Evolutionary conservation across 148 eudicot genomes (phyloP), one percentile per base, ranked within the genome.

Genomic region (Linanthus parryae): DNA sequence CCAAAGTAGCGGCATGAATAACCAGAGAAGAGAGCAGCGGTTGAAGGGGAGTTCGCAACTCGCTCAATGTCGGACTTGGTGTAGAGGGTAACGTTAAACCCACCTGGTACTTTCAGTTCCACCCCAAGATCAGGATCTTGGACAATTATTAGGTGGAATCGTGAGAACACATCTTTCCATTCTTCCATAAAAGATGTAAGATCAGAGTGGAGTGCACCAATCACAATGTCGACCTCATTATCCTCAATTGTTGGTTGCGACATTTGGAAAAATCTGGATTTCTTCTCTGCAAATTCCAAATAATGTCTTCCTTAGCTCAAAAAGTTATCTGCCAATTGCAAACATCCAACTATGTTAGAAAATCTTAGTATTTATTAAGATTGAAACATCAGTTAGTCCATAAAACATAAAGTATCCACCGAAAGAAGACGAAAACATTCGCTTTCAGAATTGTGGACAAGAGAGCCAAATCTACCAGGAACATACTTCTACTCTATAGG

Each of bases 1-100:
- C 99, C 99, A 58, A 82, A 94, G 67, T 84, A 84, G n/a, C 99
- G 83, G 65, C 99, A 92, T 2, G 95, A 71, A 58, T 84, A 88
- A 42, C 99, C 99, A 34, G 91, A 77, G 57, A 92, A 88, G 56
- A 81, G 76, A 61, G 63, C 48, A 42, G 76, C 42, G 28, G 65
- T 50, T 39, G 80, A 37, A 37, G 80, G 65, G 12, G 85, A 36
- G 18, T 94, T 84, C 23, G 66, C 75, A 33, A 62, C 27, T 57
- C 60, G 65, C 52, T 78, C 82, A 36, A 84, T 88, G 43, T 84
- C 96, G 25, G 82, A 49, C 73, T 80, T 84, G 4, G 81, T 65
- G 57, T 78, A 84, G 59, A 80, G 46, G 45, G 75, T 63, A 13
- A 76, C 36, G 59, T 78, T 43, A 57, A 92, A 92, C 26, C 95